Evolutionary conservation across 73 alveolate species (phyloP).

Genomic region (Paramecium tetraurelia): DNA sequence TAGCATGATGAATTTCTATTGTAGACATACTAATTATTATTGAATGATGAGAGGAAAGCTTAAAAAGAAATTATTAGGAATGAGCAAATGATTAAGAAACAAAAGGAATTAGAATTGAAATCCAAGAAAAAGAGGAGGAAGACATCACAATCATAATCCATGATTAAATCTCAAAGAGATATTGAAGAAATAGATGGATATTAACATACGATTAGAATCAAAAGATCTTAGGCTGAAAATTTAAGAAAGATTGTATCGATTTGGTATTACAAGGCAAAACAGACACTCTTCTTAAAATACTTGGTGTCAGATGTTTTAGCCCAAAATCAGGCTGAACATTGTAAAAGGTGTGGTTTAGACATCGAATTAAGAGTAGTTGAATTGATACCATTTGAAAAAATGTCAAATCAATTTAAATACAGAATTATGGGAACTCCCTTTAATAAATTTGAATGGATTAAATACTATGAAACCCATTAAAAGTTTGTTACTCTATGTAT

Average conservation of each 20-base stretch:
- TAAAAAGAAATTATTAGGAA: slow-evolving; percentile 21
- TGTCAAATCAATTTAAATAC: slow-evolving; percentile 27
- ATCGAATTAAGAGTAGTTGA: slow-evolving; percentile 45
- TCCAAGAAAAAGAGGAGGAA: background rate
- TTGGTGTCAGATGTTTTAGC: slow-evolving; percentile 3
- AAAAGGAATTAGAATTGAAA: slow-evolving; percentile 20
- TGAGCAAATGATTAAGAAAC: slow-evolving; percentile 21
- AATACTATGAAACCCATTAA: slow-evolving; percentile 36
- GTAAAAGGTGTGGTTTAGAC: slow-evolving; percentile 45
- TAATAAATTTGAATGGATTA: slow-evolving; percentile 47
- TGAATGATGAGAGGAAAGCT: slow-evolving; percentile 35
- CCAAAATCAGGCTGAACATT: slow-evolving; percentile 27
- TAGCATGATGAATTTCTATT: slow-evolving; percentile 2
- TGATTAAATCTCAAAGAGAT: background rate
- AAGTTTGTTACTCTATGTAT: slow-evolving; percentile 32
- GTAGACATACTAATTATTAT: background rate
- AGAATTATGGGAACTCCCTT: slow-evolving; percentile 44
- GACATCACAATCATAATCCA: background rate
- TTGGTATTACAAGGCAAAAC: slow-evolving; percentile 23
- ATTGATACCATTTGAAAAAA: slow-evolving; percentile 35
- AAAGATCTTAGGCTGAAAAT: slow-evolving; percentile 6
- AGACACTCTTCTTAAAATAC: background rate
- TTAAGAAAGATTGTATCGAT: background rate
- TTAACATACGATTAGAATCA: background rate
- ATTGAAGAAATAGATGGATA: background rate